phyloP scores from a whole-genome alignment of 345 rosid species.

The Brassica juncea region DNA sequence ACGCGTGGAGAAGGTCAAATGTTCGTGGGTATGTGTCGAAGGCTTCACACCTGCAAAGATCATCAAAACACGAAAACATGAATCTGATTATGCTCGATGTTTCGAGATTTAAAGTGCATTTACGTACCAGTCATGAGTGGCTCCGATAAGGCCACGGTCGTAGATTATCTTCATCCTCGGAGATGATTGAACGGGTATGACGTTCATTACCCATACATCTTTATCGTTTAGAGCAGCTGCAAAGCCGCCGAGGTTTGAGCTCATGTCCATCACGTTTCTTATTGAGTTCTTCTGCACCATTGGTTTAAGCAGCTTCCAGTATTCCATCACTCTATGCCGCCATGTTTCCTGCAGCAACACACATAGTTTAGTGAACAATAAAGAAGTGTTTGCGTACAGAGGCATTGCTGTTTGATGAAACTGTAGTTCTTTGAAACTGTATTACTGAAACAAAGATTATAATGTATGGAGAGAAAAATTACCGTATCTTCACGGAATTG shows the following conservation, averaged over 20 bases:
- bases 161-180: conserved; percentile 78
- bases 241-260: conserved; percentile 88
- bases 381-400: background rate
- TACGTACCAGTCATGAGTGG: conserved; percentile 90
- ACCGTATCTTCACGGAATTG: conserved; percentile 80
- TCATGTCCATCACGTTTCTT: conserved; percentile 99
- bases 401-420: background rate
- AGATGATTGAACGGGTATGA: conserved; percentile 68
- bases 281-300: conserved; percentile 69
- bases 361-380: conserved; percentile 2
- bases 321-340: conserved; percentile 78
- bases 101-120: background rate
- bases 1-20: conserved; percentile 92
- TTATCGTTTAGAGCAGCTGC: conserved; percentile 79
- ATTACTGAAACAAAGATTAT: background rate
- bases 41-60: conserved; percentile 79
- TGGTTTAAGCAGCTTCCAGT: conserved; percentile 90
- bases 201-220: conserved; percentile 98
- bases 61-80: background rate
- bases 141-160: conserved; percentile 95
- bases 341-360: conserved; percentile 65
- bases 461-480: conserved; percentile 9
- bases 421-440: background rate
- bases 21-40: conserved; percentile 93
- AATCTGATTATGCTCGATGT: background rate